A percentile compares a stretch with the other conserved stretches of the same genome.
Evolutionary conservation across 163 green algal genomes (phyloP).

Genomic region (Chlorella variabilis): DNA sequence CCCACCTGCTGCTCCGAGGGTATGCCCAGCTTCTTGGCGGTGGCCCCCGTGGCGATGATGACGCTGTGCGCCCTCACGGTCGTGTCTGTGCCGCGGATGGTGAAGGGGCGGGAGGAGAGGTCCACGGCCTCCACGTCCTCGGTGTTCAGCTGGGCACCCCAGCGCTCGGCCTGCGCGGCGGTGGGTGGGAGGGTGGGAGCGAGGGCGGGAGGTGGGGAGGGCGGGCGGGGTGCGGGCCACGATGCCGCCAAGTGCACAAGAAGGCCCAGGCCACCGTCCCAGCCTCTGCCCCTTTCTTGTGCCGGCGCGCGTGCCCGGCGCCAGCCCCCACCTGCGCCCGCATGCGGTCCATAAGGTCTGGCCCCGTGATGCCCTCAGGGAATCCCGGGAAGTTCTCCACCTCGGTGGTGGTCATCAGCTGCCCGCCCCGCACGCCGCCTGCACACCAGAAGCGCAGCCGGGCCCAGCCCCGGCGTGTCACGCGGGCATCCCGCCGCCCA

Average conservation of each 20-base stretch:
- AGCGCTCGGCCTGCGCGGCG: conserved; percentile 86
- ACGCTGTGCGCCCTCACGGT: conserved; percentile 79
- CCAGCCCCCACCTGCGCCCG: conserved; percentile 86
- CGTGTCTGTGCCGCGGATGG: conserved; percentile 59
- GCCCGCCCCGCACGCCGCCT: conserved; percentile 80
- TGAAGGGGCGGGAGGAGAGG: conserved; percentile 84
- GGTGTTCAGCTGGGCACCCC: conserved; percentile 89
- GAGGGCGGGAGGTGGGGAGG: background rate
- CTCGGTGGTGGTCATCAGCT: conserved; percentile 93
- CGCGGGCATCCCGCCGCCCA: no score
- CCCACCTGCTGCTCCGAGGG: conserved; percentile 76
- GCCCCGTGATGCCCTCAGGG: conserved; percentile 96
- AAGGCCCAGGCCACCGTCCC: no score
- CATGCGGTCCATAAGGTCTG: conserved; percentile 99
- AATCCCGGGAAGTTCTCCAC: conserved; percentile 92
- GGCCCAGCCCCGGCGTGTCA: no score
- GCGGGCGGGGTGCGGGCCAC: no score
- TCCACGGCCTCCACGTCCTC: conserved; percentile 97
- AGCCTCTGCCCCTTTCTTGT: no score
- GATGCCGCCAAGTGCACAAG: no score
- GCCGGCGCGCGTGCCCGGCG: no score
- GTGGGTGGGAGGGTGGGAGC: background rate
- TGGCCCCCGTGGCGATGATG: conserved; percentile 98
- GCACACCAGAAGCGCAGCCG: no score
- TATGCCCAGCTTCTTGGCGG: conserved; percentile 87